Conservation (phyloP, 225 moss, liverwort and hornwort genomes). For the Sphagnum contortum region DNA sequence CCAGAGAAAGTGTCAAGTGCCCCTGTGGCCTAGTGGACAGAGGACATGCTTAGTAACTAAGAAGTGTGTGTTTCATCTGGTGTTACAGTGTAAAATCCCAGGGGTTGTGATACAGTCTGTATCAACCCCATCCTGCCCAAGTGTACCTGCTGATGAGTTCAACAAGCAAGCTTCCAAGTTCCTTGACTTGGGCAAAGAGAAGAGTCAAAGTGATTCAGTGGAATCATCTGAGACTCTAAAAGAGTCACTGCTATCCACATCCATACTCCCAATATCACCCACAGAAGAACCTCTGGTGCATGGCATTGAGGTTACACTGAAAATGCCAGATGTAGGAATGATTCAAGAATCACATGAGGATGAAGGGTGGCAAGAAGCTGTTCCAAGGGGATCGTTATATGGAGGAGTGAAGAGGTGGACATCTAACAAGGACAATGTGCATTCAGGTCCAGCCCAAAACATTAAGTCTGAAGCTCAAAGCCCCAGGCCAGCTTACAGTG, state of each 20-base stretch:
- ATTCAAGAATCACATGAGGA: constrained; percentile 24
- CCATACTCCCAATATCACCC: too few species aligned
- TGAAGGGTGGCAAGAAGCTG: constrained; percentile 64
- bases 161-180: constrained; percentile 4
- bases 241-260: too few species aligned
- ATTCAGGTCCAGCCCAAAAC: background rate
- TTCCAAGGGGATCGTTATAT: constrained; percentile 30
- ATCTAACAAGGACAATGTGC: constrained; percentile 15
- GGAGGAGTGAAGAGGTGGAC: constrained; percentile 27
- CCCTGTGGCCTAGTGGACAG: background rate
- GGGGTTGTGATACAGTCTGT: constrained; percentile 10
- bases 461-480: constrained; percentile 3
- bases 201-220: constrained; percentile 13
- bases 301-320: too few species aligned
- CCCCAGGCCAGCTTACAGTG: constrained; percentile 10
- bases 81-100: constrained; percentile 31
- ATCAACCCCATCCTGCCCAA: constrained; percentile 3
- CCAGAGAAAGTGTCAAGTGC: too few species aligned
- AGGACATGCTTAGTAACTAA: background rate
- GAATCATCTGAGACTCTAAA: constrained; percentile 3
- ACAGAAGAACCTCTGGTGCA: too few species aligned
- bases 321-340: constrained; percentile 1
- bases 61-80: background rate
- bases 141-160: constrained; percentile 17
- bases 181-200: constrained; percentile 8